phyloP scores from a whole-genome alignment of 768 basidiomycete genomes.

The Rhodosporidiobolus sp. region DNA sequence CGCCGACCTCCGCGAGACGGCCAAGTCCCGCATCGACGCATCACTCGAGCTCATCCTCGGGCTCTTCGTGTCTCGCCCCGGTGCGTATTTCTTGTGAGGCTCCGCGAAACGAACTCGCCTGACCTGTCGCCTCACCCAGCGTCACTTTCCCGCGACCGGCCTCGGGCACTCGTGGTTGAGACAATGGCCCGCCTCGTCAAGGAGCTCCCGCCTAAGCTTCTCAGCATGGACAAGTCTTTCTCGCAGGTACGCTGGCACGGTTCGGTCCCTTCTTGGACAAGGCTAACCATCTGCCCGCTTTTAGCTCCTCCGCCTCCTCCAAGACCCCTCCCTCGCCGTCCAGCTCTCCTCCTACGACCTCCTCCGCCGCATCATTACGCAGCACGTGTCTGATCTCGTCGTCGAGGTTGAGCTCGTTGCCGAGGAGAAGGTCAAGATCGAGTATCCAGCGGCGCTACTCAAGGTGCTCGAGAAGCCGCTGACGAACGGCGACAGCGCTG shows the following conservation, averaged over 20 bases:
- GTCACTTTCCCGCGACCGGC: conserved; percentile 7
- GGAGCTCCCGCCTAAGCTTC: conserved; percentile 58
- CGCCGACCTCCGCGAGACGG: conserved; percentile 65
- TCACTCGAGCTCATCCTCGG: conserved; percentile 63
- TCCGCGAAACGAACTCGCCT: not conserved
- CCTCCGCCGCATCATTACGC: conserved; percentile 65
- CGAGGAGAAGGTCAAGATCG: conserved; percentile 55
- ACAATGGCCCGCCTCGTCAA: conserved; percentile 67
- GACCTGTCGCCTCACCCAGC: conserved; percentile 1
- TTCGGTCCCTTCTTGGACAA: too few relatives aligned
- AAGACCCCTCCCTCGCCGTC: conserved; percentile 62
- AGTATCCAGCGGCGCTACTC: conserved; percentile 67
- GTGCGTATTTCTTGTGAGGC: not conserved
- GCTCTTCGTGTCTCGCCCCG: conserved; percentile 54
- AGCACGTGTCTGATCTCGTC: conserved; percentile 75
- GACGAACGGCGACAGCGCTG: conserved; percentile 49
- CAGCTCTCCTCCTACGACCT: conserved; percentile 76
- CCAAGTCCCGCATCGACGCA: conserved; percentile 60
- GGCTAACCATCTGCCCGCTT: not conserved
- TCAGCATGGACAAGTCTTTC: conserved; percentile 65
- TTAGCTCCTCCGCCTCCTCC: conserved; percentile 81
- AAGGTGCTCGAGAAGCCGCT: conserved; percentile 59
- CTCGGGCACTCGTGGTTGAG: conserved; percentile 48
- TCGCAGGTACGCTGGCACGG: conserved; percentile 57
- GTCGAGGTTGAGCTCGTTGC: conserved; percentile 80